Evolutionary conservation across 1,284 basidiomycete species (phyloP).

Genomic region (Cystobasidiaceae sp.): DNA sequence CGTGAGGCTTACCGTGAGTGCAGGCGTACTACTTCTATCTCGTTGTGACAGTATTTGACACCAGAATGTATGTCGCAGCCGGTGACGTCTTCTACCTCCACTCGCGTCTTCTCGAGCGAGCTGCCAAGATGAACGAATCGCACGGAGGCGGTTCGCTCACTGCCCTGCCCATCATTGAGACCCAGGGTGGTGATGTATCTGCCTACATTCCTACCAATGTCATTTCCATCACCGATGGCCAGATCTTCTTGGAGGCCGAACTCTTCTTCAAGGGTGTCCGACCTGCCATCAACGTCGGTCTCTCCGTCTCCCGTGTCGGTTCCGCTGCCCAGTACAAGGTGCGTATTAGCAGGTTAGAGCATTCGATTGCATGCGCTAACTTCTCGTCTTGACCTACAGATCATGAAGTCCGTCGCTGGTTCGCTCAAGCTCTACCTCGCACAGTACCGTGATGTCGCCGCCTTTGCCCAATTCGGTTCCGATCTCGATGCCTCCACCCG

Average conservation of each 20-base stretch:
- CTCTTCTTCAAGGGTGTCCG: conserved; percentile 45
- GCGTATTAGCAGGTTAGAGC: conserved; percentile 43
- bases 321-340: conserved; percentile 93
- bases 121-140: conserved; percentile 98
- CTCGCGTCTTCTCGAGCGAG: conserved; percentile 98
- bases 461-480: conserved; percentile 99
- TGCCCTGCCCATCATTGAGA: conserved; percentile 98
- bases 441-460: conserved; percentile 99
- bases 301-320: conserved; percentile 99
- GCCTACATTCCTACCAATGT: conserved; percentile 81
- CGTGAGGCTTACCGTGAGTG: conserved; percentile 98
- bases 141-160: conserved; percentile 97
- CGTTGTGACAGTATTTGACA: background rate
- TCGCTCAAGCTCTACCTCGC: conserved; percentile 99
- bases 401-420: conserved; percentile 99
- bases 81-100: conserved; percentile 89
- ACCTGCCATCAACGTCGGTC: conserved; percentile 99
- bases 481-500: conserved; percentile 96
- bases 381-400: conserved; percentile 55
- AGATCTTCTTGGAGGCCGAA: conserved; percentile 99
- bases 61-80: background rate
- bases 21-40: conserved; percentile 52
- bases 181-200: conserved; percentile 99
- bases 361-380: conserved; percentile 2
- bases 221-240: conserved; percentile 96